phyloP scores from a whole-genome alignment of 306 rosid species.

The Trifolium repens region DNA sequence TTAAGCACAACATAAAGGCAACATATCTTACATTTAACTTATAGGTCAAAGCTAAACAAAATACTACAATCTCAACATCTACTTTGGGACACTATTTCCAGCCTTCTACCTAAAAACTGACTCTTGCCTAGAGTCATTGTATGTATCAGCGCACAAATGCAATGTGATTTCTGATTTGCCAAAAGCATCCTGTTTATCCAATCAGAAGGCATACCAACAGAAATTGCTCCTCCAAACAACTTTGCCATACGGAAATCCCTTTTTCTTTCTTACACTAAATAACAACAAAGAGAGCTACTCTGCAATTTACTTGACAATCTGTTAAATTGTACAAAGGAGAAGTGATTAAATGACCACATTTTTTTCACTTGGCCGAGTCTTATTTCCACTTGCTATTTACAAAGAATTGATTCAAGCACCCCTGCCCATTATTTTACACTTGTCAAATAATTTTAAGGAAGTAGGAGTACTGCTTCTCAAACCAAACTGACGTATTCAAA shows the following conservation, averaged over 20 bases:
- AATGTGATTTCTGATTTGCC: slow-evolving; percentile 16
- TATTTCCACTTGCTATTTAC: slow-evolving; percentile 9
- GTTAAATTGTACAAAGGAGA: neutral
- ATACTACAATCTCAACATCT: slow-evolving; percentile 8
- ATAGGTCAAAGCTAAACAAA: neutral
- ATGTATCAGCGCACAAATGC: neutral
- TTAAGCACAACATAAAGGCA: neutral
- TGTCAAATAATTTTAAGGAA: slow-evolving; percentile 2
- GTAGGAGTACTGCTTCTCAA: slow-evolving; percentile 23
- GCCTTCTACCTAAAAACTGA: neutral
- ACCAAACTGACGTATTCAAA: slow-evolving; percentile 22
- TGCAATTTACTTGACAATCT: slow-evolving; percentile 11
- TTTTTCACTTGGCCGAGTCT: neutral
- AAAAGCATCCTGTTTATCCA: slow-evolving; percentile 21
- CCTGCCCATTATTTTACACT: slow-evolving; percentile 9
- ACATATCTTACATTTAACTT: slow-evolving; percentile 11
- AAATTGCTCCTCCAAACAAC: neutral
- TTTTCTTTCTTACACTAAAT: slow-evolving; percentile 1
- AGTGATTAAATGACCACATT: slow-evolving; percentile 2
- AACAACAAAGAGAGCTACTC: slow-evolving; percentile 12
- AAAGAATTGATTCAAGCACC: neutral
- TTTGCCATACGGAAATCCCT: neutral
- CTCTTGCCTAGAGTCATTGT: neutral
- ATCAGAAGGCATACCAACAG: slow-evolving; percentile 18
- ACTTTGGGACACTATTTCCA: neutral